Conservation (phyloP, 225 moss, liverwort and hornwort species). For the Bryum argenteum region DNA sequence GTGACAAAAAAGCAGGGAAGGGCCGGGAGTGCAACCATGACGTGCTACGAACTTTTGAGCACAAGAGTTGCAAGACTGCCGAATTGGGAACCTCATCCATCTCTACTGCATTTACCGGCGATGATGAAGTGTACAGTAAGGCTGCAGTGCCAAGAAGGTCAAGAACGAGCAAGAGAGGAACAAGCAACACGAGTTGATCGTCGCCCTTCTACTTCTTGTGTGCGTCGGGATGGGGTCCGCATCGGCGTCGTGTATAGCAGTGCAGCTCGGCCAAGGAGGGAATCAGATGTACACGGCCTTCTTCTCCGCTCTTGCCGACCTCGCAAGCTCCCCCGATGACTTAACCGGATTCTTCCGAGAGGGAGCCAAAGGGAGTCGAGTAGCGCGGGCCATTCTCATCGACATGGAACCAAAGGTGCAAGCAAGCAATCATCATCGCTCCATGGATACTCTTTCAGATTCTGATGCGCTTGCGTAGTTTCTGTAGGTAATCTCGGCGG, state of each 20-base stretch:
- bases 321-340: slow-evolving; percentile 35
- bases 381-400: slow-evolving; percentile 81
- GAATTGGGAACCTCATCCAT: no score
- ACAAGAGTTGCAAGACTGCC: no score
- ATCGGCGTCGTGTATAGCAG: slow-evolving; percentile 65
- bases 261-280: slow-evolving; percentile 96
- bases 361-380: slow-evolving; percentile 29
- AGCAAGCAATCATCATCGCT: neutral
- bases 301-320: slow-evolving; percentile 67
- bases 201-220: no score
- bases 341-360: slow-evolving; percentile 66
- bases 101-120: no score
- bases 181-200: no score
- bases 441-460: no score
- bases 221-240: slow-evolving; percentile 37
- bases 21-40: no score
- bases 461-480: neutral
- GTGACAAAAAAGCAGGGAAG: no score
- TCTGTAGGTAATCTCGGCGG: slow-evolving; percentile 65
- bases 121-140: no score
- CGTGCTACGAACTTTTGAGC: no score
- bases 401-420: slow-evolving; percentile 95
- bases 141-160: neutral
- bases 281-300: slow-evolving; percentile 82
- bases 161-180: neutral